Evolutionary conservation across 257 asterid species (phyloP), one percentile per base, ranked within the genome.

Genomic region (Salvia miltiorrhiza): DNA sequence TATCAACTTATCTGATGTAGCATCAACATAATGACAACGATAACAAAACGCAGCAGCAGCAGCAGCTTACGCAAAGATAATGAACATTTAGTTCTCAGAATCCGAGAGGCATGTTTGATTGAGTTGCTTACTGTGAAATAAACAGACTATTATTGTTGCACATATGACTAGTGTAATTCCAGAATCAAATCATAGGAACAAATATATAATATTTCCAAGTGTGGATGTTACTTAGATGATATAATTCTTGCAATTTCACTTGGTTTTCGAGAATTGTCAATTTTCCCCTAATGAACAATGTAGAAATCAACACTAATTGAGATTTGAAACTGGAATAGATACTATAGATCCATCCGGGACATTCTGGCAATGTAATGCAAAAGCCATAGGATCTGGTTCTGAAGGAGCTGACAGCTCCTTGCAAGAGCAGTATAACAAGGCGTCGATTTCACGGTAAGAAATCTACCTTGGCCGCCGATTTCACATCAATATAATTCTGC

Each of bases 341-440:
- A 90, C 78, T 82, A 88, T 14, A 93, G 97, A 93, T 74, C 97
- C 95, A 12, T 90, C 97, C 6, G 98, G 97, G 40, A 93, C 98
- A 30, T 93, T 93, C 85, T 93, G 98, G 96, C 97, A 90, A 78
- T 90, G 97, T 76, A 88, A 86, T 77, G 97, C 96, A 53, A 93
- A 93, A 72, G 97, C 98, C 70, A 93, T 93, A 61, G 98, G 96
- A n/a, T 90, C 97, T 14, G 95, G 97, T 55, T 93, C 97, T 1
- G 97, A 90, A 88, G 98, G 98, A 24, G 98, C 98, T 72, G 98
- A 93, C 77, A 93, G 98, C 86, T 88, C 98, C 60, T 77, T 93
- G 88, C 98, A 90, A 70, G 98, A 93, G 96, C 98, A 90, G 73
- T 93, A 64, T 61, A 86, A 86, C 79, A 83, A 90, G 90, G 98